A percentile compares a stretch with the other conserved stretches of the same genome.
Evolutionary conservation across 2,329 filamentous ascomycete genomes (phyloP).

Genomic region (Phyllosticta paracitricarpa): DNA sequence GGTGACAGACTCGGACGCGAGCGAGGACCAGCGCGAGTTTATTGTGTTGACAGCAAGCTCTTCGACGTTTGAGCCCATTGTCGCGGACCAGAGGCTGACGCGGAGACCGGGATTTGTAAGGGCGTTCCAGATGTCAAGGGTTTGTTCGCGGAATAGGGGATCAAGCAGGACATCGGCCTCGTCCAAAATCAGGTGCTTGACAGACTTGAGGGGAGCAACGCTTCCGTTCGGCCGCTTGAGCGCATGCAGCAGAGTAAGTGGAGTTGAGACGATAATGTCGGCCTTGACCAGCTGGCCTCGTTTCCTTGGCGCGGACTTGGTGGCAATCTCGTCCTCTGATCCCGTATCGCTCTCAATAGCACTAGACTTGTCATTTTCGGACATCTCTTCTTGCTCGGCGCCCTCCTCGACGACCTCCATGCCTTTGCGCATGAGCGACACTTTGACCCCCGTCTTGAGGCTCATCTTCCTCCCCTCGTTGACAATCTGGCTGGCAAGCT

Average conservation of each 20-base stretch:
- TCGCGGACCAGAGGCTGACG: conserved; percentile 87
- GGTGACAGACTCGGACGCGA: conserved; percentile 24
- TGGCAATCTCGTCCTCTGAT: conserved; percentile 24
- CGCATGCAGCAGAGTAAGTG: conserved; percentile 66
- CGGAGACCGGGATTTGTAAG: conserved; percentile 62
- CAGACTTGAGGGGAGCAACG: conserved; percentile 48
- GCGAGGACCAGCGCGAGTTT: conserved; percentile 24
- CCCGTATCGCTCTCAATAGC: conserved; percentile 27
- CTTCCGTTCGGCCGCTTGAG: conserved; percentile 42
- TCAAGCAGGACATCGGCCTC: conserved; percentile 94
- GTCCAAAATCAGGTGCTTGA: conserved; percentile 71
- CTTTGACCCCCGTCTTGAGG: conserved; percentile 64
- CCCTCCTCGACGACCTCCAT: conserved; percentile 52
- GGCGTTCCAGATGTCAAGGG: conserved; percentile 70
- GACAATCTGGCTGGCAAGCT: conserved; percentile 40
- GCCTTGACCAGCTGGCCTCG: conserved; percentile 52
- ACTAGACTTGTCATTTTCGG: conserved; percentile 23
- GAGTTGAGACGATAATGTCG: conserved; percentile 73
- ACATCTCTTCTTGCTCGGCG: conserved; percentile 19
- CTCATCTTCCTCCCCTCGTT: conserved; percentile 75
- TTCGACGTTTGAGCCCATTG: conserved; percentile 91
- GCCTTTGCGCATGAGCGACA: conserved; percentile 76
- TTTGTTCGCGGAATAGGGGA: conserved; percentile 81
- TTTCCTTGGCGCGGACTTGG: conserved; percentile 25
- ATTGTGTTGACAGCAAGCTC: conserved; percentile 62